Evolutionary conservation across 2,329 filamentous ascomycete species (phyloP).

Genomic region (Xylariaceae sp.): DNA sequence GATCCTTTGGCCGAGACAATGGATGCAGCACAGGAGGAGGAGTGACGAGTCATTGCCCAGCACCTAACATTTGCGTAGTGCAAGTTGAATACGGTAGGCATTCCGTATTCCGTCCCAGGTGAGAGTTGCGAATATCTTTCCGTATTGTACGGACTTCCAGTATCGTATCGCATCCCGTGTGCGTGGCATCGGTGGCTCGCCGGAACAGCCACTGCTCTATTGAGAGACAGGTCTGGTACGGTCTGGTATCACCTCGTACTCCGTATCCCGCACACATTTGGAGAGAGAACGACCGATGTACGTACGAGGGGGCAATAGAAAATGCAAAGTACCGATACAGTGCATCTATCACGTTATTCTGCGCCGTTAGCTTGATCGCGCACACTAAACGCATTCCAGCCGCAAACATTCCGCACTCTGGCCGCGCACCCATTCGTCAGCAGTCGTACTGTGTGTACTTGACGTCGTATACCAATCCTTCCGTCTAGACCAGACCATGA

Average conservation of each 20-base stretch:
- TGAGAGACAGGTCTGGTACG: no score
- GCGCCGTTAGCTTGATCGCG: no score
- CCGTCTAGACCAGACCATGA: conserved; percentile 8
- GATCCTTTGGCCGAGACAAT: conserved; percentile 14
- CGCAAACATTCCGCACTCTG: not conserved
- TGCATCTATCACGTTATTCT: no score
- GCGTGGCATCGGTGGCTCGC: no score
- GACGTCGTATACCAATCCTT: no score
- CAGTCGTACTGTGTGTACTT: not conserved
- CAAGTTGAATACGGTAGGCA: not conserved
- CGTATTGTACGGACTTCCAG: not conserved
- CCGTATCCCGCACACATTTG: no score
- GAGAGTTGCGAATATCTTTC: not conserved
- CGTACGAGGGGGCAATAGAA: no score
- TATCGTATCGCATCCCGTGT: no score
- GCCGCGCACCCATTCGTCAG: not conserved
- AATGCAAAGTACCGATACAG: no score
- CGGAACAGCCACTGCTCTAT: no score
- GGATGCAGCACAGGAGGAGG: conserved; percentile 8
- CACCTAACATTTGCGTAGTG: not conserved
- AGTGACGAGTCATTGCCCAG: conserved; percentile 19
- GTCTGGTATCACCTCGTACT: no score
- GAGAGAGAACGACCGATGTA: no score
- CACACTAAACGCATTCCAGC: not conserved
- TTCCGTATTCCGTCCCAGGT: not conserved